A percentile compares a stretch with the other conserved stretches of the same genome.
phyloP scores from a whole-genome alignment of 345 rosid genomes.

The Salix exigua region DNA sequence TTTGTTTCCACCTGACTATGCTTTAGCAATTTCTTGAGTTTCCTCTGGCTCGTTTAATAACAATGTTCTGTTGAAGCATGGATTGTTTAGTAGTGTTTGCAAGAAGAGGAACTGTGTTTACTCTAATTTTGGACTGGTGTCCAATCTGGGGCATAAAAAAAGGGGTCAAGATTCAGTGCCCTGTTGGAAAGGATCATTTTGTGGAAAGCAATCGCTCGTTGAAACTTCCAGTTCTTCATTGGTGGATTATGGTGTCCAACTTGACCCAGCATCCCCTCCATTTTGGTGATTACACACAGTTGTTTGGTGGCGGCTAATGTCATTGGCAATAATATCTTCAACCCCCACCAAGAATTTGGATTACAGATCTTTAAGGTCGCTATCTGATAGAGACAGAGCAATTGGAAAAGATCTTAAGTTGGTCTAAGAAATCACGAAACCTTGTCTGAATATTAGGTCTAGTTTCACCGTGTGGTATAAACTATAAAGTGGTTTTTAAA shows the following conservation, averaged over 20 bases:
- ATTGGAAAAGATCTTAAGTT: constrained; percentile 1
- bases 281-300: constrained; percentile 4
- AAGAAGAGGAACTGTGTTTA: neutral
- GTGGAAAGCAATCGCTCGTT: neutral
- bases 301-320: constrained; percentile 21
- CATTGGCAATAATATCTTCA: neutral
- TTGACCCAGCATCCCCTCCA: constrained; percentile 21
- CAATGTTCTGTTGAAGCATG: neutral
- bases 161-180: neutral
- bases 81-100: neutral
- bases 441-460: neutral
- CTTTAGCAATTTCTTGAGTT: no score
- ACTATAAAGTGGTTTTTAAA: neutral
- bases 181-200: neutral
- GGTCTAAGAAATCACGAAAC: neutral
- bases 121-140: constrained; percentile 17
- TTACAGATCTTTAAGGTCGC: neutral
- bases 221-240: neutral
- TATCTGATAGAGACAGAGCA: constrained; percentile 2
- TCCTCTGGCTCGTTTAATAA: neutral
- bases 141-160: neutral
- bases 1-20: neutral
- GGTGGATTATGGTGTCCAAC: constrained; percentile 20
- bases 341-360: neutral
- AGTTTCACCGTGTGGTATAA: neutral